Evolutionary conservation across 179 eudicot genomes (phyloP).

Genomic region (Corrigiola litoralis): DNA sequence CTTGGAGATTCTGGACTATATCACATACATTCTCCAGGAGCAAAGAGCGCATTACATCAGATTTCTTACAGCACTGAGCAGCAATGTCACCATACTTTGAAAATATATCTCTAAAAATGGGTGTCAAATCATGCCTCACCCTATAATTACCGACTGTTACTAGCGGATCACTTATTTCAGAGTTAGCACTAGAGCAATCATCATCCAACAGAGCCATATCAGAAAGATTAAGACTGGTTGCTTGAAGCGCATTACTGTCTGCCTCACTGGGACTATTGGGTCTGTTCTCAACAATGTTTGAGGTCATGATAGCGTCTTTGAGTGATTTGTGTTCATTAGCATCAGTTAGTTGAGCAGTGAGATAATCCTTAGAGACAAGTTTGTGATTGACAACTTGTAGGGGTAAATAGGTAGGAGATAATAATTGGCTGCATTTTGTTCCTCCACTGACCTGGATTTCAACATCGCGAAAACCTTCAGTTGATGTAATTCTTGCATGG

Average conservation of each 20-base stretch:
- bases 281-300: background rate
- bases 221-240: slow-evolving; percentile 18
- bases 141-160: slow-evolving; percentile 11
- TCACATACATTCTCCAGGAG: slow-evolving; percentile 19
- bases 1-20: slow-evolving; percentile 9
- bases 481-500: no score
- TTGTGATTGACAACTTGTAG: no score
- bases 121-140: slow-evolving; percentile 8
- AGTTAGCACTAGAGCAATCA: slow-evolving; percentile 12
- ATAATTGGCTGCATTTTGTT: no score
- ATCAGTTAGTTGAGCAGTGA: no score
- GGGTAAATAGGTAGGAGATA: no score
- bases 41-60: slow-evolving; percentile 9
- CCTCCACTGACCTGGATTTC: no score
- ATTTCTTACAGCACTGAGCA: slow-evolving; percentile 9
- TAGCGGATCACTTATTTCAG: background rate
- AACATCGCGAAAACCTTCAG: no score
- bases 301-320: background rate
- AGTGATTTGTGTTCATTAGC: background rate
- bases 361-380: no score
- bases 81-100: slow-evolving; percentile 22
- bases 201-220: slow-evolving; percentile 15
- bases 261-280: background rate
- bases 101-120: slow-evolving; percentile 11
- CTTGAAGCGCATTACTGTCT: background rate